Evolutionary conservation across 441 rosid species (phyloP), one percentile per base, ranked within the genome.

Genomic region (Syzygium syzygioides): DNA sequence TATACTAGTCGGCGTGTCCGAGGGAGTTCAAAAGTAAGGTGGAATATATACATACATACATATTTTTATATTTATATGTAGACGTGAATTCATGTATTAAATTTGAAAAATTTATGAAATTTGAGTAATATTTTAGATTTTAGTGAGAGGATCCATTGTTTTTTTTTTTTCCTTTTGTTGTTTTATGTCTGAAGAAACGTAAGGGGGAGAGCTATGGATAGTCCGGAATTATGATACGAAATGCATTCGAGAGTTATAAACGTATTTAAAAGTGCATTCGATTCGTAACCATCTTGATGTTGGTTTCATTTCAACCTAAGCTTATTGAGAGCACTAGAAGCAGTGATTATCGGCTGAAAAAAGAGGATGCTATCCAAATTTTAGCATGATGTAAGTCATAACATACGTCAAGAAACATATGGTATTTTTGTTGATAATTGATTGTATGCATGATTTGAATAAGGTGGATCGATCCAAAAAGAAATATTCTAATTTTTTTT

Each of bases 341-440:
- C 2, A 0, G 13, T 2, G 25, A 66, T 18, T 32, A 18, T 66
- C 32, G 79, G 12, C 23, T 3, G 2, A 32, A 32, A 26, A 66
- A 66, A 32, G 41, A 32, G 1, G 25, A 1, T 32, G 79, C 79
- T 17, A 4, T 41, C 45, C 7, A 32, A 66, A 66, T 4, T 66
- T 32, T 3, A 32, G 79, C 3, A 32, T 0, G 1, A 32, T 66
- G 8, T 34, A 66, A 32, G 17, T 66, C 79, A 9, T 32, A 32
- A 66, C 12, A n/a, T 30, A 32, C 59, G 2, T 66, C 37, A 0
- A 66, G 59, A 7, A 55, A 55, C 11, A 20, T 55, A 9, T 9
- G 7, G 0, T 9, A 17, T 8, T 66, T 30, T 64, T 10, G 0
- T 64, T 1, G 1, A 15, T 64, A 0, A 64, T 15, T 30, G 76